Evolutionary conservation across 495 filamentous ascomycete genomes (phyloP).

Genomic region (Penicillium ochrochloron): DNA sequence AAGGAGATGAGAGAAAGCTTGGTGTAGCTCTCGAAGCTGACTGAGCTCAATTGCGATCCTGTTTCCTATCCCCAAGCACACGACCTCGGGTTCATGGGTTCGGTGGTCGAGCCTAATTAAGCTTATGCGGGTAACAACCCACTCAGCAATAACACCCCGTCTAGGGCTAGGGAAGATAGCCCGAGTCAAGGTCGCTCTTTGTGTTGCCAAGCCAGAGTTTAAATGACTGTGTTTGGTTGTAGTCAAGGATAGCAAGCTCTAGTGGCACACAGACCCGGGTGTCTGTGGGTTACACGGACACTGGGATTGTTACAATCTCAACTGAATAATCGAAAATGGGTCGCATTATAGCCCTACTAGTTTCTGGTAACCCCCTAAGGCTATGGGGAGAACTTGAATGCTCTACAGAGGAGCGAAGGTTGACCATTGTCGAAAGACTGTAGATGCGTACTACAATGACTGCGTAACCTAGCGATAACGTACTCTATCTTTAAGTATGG

Average conservation of each 20-base stretch:
- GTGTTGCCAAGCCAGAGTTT: neutral
- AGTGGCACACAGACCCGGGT: neutral
- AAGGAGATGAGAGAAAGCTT: constrained; percentile 1
- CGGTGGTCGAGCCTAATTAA: constrained; percentile 18
- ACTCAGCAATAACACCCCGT: neutral
- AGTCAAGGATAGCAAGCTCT: constrained; percentile 5
- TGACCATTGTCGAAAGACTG: neutral
- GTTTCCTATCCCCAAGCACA: constrained; percentile 2
- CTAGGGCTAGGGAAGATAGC: neutral
- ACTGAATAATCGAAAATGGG: neutral
- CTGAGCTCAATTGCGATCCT: neutral
- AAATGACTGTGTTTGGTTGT: constrained; percentile 1
- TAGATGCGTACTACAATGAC: constrained; percentile 9
- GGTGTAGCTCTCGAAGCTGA: constrained; percentile 12
- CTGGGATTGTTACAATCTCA: constrained; percentile 14
- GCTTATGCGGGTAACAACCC: constrained; percentile 9
- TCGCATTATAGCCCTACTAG: neutral
- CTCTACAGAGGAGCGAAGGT: neutral
- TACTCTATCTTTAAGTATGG: neutral
- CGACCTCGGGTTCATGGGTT: neutral
- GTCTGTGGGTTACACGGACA: constrained; percentile 26
- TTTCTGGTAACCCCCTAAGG: neutral
- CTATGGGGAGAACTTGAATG: neutral
- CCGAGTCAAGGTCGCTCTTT: neutral
- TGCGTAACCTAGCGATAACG: constrained; percentile 15